phyloP scores from a whole-genome alignment of 139 green algal genomes.

The Ettlia oleoabundans region DNA sequence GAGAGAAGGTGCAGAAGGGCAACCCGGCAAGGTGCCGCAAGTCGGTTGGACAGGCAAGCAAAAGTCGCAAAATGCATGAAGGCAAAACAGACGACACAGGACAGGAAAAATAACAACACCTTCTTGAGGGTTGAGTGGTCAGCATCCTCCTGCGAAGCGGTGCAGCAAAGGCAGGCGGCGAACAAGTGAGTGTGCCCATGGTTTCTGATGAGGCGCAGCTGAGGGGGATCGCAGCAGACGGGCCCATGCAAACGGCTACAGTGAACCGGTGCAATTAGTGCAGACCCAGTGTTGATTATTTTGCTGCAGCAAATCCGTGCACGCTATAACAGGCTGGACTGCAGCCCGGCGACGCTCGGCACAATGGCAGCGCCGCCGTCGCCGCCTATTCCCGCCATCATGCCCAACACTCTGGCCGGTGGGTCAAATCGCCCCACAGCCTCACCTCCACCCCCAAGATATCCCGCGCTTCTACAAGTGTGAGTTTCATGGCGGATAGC shows the following conservation, averaged over 20 bases:
- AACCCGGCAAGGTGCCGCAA: not conserved
- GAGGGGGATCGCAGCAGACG: no score
- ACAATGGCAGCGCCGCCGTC: no score
- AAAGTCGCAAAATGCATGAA: no score
- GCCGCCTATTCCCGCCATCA: no score
- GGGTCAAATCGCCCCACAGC: not conserved
- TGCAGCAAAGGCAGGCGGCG: not conserved
- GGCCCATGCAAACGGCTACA: no score
- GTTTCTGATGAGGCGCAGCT: not conserved
- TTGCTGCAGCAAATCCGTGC: no score
- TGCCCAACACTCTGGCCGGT: not conserved
- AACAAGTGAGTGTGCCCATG: not conserved
- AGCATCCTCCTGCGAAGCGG: not conserved
- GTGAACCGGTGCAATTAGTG: not conserved
- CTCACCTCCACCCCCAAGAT: slow-evolving; percentile 21
- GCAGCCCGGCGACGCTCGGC: no score
- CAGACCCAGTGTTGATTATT: no score
- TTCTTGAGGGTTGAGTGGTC: slow-evolving; percentile 18
- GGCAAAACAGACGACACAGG: not conserved
- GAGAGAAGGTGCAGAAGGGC: not conserved
- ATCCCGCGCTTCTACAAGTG: not conserved
- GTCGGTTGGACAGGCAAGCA: no score
- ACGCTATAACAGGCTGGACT: no score
- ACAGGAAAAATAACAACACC: not conserved
- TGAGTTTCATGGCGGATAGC: slow-evolving; percentile 32